A percentile compares a stretch with the other conserved stretches of the same genome.
These are phyloP conservation scores for Claviceps pazoutovae DNA, from an alignment of 2,329 filamentous ascomycete genomes.

Conservation along the genomic window DNA sequence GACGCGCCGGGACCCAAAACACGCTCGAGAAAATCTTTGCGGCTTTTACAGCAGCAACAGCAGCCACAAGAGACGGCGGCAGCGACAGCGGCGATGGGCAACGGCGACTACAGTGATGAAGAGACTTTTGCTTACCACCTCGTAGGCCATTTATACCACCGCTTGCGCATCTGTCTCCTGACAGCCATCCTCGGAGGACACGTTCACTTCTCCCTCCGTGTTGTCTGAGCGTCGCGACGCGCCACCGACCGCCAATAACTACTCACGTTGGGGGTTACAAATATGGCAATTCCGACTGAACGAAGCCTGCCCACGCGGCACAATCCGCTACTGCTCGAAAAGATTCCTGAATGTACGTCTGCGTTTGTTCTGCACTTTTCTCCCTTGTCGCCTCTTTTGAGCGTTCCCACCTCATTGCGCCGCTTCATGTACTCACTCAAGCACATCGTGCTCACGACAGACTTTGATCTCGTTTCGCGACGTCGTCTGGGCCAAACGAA, in stretches of 20 bases:
- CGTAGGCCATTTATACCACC: not conserved
- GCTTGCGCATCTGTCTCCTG: not conserved
- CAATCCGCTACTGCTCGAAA: conserved; percentile 53
- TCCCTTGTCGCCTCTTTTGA: not conserved
- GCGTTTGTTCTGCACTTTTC: not conserved
- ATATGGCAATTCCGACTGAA: conserved; percentile 22
- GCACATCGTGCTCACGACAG: conserved; percentile 25
- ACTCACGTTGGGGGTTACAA: not conserved
- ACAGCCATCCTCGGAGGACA: not conserved
- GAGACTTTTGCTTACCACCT: not conserved
- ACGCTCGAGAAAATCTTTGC: not conserved
- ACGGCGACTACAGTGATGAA: not conserved
- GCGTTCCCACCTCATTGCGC: not conserved
- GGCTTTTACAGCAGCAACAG: not conserved
- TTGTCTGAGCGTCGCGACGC: conserved; percentile 1
- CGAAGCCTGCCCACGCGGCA: conserved; percentile 43
- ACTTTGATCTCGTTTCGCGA: conserved; percentile 62
- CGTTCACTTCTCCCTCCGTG: not conserved
- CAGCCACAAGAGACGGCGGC: not conserved
- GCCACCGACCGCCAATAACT: not conserved
- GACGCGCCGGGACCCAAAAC: not conserved
- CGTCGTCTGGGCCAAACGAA: conserved; percentile 88
- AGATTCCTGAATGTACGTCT: conserved; percentile 46
- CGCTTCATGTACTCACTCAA: not conserved
- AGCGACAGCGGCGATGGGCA: not conserved